Evolutionary conservation across 2,329 filamentous ascomycete species (phyloP).

Genomic region (Mycogone perniciosa): DNA sequence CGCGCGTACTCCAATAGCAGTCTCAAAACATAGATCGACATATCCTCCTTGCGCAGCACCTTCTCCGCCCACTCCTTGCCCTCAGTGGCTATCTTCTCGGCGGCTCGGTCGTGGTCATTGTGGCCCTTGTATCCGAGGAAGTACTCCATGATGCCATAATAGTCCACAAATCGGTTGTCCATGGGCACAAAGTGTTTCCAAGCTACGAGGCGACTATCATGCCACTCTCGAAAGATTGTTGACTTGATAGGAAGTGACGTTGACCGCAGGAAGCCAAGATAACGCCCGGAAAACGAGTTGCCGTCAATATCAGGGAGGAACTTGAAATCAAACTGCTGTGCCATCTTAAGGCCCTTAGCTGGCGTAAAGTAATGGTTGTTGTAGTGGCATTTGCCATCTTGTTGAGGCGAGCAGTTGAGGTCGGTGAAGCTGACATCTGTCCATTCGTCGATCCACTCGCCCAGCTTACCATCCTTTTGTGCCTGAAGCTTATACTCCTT

Average conservation of each 20-base stretch:
- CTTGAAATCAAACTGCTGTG: conserved; percentile 55
- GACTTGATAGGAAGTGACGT: conserved; percentile 70
- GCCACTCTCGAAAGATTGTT: conserved; percentile 75
- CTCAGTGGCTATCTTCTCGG: conserved; percentile 56
- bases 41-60: conserved; percentile 64
- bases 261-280: conserved; percentile 61
- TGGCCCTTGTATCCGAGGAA: conserved; percentile 55
- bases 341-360: conserved; percentile 35
- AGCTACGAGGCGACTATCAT: conserved; percentile 64
- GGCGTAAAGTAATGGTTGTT: conserved; percentile 40
- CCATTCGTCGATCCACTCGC: conserved; percentile 43
- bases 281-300: conserved; percentile 63
- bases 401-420: conserved; percentile 42
- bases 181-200: conserved; percentile 81
- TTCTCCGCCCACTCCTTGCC: conserved; percentile 63
- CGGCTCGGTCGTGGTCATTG: conserved; percentile 48
- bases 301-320: conserved; percentile 74
- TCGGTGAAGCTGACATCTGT: conserved; percentile 48
- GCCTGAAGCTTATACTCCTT: conserved; percentile 42
- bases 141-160: conserved; percentile 68
- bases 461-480: conserved; percentile 38
- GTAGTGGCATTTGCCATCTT: conserved; percentile 40
- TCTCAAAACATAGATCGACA: conserved; percentile 63
- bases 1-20: conserved; percentile 59
- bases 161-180: conserved; percentile 66